These are phyloP conservation scores for Mayamaea pseudoterrestris DNA, from an alignment of 108 stramenopile species.

Conservation along the genomic window DNA sequence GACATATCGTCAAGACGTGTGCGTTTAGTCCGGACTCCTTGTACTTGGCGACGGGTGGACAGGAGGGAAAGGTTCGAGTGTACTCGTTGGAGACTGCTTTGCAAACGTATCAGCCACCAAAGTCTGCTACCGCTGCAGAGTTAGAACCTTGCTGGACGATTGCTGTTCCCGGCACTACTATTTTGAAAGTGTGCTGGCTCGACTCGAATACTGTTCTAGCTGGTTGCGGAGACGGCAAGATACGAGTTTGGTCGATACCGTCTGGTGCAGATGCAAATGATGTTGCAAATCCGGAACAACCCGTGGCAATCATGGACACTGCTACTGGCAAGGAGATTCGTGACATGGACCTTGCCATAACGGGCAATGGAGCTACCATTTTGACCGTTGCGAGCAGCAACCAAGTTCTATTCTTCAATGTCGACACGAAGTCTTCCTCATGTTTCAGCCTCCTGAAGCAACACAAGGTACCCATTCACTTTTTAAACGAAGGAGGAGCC, in stretches of 20 bases:
- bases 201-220: slow-evolving; percentile 32
- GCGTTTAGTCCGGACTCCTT: slow-evolving; percentile 79
- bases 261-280: too few relatives aligned
- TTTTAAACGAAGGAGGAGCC: slow-evolving; percentile 90
- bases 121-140: not conserved
- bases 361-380: slow-evolving; percentile 22
- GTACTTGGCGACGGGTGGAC: slow-evolving; percentile 84
- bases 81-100: too few relatives aligned
- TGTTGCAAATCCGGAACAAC: slow-evolving; percentile 9
- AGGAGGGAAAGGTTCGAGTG: slow-evolving; percentile 85
- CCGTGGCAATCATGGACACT: slow-evolving; percentile 27
- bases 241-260: slow-evolving; percentile 52
- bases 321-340: slow-evolving; percentile 57
- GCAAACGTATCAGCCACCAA: slow-evolving; percentile 1
- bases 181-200: slow-evolving; percentile 63
- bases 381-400: slow-evolving; percentile 83
- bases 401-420: slow-evolving; percentile 76
- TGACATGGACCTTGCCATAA: slow-evolving; percentile 77
- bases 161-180: not conserved
- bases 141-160: too few relatives aligned
- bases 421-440: slow-evolving; percentile 3
- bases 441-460: slow-evolving; percentile 21
- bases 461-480: slow-evolving; percentile 88
- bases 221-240: slow-evolving; percentile 52
- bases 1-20: slow-evolving; percentile 93